Conservation (phyloP, 2,329 filamentous ascomycete genomes). For the Trichophyton mentagrophytes region DNA sequence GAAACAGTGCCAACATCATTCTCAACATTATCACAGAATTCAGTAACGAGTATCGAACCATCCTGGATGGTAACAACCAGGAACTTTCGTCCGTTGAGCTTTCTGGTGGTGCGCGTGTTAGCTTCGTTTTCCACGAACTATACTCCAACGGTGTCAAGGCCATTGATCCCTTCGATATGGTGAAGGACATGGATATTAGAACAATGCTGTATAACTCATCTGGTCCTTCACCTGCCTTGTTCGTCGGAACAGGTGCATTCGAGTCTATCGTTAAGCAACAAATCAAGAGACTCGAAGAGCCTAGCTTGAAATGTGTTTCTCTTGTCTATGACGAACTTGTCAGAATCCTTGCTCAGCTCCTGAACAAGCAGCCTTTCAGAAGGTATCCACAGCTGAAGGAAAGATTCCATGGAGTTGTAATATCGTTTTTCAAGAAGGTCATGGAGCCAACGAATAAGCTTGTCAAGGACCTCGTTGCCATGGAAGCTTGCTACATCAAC, state of each 20-base stretch:
- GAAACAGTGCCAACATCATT: slow-evolving; percentile 91
- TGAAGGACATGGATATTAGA: slow-evolving; percentile 95
- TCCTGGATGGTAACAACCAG: slow-evolving; percentile 91
- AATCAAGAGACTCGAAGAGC: slow-evolving; percentile 91
- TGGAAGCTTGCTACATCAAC: slow-evolving; percentile 97
- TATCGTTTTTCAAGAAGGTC: slow-evolving; percentile 91
- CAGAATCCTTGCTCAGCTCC: slow-evolving; percentile 79
- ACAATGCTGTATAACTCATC: slow-evolving; percentile 98
- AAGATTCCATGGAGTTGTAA: slow-evolving; percentile 87
- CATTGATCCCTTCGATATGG: slow-evolving; percentile 90
- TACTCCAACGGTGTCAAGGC: slow-evolving; percentile 97
- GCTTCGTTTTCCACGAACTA: slow-evolving; percentile 97
- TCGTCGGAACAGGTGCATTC: slow-evolving; percentile 96
- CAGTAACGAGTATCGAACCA: slow-evolving; percentile 91
- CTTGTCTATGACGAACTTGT: slow-evolving; percentile 96
- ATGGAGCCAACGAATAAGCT: slow-evolving; percentile 99
- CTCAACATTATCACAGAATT: slow-evolving; percentile 99
- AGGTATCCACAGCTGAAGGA: slow-evolving; percentile 92
- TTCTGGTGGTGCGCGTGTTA: slow-evolving; percentile 93
- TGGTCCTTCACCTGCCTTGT: slow-evolving; percentile 90
- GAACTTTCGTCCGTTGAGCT: slow-evolving; percentile 90
- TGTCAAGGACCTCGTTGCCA: slow-evolving; percentile 78
- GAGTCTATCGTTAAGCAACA: slow-evolving; percentile 98
- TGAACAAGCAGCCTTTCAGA: slow-evolving; percentile 79
- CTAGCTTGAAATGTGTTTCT: slow-evolving; percentile 92